Evolutionary conservation across 208 protist genomes (phyloP).

Genomic region (Crithidia expoeki): DNA sequence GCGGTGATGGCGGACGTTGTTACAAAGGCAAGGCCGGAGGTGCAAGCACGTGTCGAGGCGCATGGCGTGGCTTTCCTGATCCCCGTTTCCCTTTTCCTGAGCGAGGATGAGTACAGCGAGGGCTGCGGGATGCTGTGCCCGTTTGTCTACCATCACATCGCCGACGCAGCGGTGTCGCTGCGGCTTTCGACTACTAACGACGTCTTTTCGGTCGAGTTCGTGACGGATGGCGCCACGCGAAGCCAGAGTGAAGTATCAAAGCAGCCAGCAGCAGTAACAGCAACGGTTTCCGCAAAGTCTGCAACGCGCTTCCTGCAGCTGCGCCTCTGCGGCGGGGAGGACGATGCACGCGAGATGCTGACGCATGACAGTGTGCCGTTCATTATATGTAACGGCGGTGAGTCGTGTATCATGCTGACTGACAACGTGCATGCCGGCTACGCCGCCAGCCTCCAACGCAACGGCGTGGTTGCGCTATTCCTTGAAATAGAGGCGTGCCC

Average conservation of each 20-base stretch:
- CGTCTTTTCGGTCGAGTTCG: conserved; percentile 36
- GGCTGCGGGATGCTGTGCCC: conserved; percentile 42
- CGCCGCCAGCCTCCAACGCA: conserved; percentile 34
- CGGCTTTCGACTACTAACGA: conserved; percentile 27
- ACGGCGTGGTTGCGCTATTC: conserved; percentile 32
- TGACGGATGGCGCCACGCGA: conserved; percentile 44
- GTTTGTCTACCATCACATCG: conserved; percentile 54
- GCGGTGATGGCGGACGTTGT: conserved; percentile 1
- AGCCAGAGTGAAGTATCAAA: not conserved
- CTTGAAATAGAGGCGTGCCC: conserved; percentile 10
- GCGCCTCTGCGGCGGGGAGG: conserved; percentile 25
- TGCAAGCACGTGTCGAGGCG: not conserved
- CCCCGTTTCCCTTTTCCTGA: conserved; percentile 40
- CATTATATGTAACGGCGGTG: conserved; percentile 35
- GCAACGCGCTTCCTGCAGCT: conserved; percentile 18
- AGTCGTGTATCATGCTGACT: conserved; percentile 36
- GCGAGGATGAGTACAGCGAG: conserved; percentile 42
- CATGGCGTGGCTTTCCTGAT: conserved; percentile 31
- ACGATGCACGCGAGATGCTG: conserved; percentile 14
- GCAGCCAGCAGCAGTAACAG: too few relatives aligned
- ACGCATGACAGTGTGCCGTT: conserved; percentile 28
- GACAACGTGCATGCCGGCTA: conserved; percentile 34
- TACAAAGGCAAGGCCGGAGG: conserved; percentile 14
- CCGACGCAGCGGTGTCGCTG: conserved; percentile 56
- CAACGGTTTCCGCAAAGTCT: not conserved